Base-by-base conservation (phyloP, 805 yeast genomes). In the Crinitomyces ghanaensis region DNA sequence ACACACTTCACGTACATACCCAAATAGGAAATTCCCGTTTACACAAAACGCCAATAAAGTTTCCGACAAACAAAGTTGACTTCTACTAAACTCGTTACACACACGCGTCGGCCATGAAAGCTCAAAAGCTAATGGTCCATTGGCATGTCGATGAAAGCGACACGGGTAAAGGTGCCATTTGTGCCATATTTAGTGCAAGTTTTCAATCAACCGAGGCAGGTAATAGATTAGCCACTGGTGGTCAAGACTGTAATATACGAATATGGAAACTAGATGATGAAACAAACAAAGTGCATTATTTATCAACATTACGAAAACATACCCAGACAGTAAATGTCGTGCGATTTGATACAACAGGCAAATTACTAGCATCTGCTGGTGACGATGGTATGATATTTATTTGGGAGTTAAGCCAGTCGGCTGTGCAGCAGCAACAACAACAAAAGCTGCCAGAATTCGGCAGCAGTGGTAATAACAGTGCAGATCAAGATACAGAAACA, bases 281-380 rank as follows among this genome's bases (percentile, higher is more conserved):
- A 5, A 42, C 36, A 8, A 20, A 28, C n/a, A 35, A 39, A 15
- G 79, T 85, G 12, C 79, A 75, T 39, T 88, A 85, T 53, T 60
- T 85, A 19, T 71, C 91, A 12, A 83, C 95, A 0, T 64, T 91
- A 32, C 56, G 78, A 3, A 85, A 84, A 46, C 98, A 91, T 52
- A 81, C 91, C 2, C 95, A 85, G 53, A 95, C 97, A 0, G 95
- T 91, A 14, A 91, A 91, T 50, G 86, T 74, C 21, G 94, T 83
- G 4, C 60, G 95, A 33, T 91, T 86, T 51, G 77, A 72, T 48
- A 74, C 77, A 2, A 57, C 54, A 2, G 95, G 95, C 31, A 35
- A 33, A 1, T 43, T 68, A 5, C 60, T 91, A 15, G 97, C 97
- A 0, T 70, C 88, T 0, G 96, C 95, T 0, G 93, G 96, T 3